Evolutionary conservation across 345 rosid species (phyloP), one percentile per base, ranked within the genome.

Genomic region (Gossypium herbaceum): DNA sequence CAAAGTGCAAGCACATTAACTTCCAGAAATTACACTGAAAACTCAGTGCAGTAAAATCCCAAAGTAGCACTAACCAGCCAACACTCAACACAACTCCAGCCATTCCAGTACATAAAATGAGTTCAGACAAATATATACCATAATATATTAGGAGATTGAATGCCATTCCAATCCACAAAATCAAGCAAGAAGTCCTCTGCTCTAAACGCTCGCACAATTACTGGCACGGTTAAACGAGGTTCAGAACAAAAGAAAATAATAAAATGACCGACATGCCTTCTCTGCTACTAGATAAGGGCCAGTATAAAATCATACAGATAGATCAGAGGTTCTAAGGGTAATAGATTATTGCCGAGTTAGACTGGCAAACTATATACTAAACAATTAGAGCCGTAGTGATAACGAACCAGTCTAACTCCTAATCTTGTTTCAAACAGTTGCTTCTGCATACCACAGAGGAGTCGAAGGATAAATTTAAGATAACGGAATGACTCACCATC

Each of bases 401-500:
- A 60, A 60, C 7, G 15, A 27, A 60, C 65, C 9, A 27, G 44
- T 61, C 66, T 15, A 29, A 15, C 1, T 64, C 12, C 16, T 54
- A 15, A 20, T 17, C 29, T 67, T 19, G 71, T 20, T 66, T 41
- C 34, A 43, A 43, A n/a, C 57, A 39, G 4, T 12, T 19, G 9
- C 66, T 55, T 57, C 34, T 41, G 10, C 45, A 16, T 68, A 15
- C 2, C 41, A 9, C 19, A 27, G 9, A 34, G 52, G 45, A 67
- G 29, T 11, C 55, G 19, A 25, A 15, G 44, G 12, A 65, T 43
- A 27, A 12, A 9, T 52, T 16, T 15, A n/a, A 2, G 20, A 12
- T 29, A 27, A 54, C 61, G 39, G 17, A 29, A 64, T 22, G 50
- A 81, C 83, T 86, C 67, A 86, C 89, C 89, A 87, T 85, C 74